These are phyloP conservation scores for Diaporthe citriasiana DNA, from an alignment of 2,329 filamentous ascomycete species.

Conservation along the genomic window DNA sequence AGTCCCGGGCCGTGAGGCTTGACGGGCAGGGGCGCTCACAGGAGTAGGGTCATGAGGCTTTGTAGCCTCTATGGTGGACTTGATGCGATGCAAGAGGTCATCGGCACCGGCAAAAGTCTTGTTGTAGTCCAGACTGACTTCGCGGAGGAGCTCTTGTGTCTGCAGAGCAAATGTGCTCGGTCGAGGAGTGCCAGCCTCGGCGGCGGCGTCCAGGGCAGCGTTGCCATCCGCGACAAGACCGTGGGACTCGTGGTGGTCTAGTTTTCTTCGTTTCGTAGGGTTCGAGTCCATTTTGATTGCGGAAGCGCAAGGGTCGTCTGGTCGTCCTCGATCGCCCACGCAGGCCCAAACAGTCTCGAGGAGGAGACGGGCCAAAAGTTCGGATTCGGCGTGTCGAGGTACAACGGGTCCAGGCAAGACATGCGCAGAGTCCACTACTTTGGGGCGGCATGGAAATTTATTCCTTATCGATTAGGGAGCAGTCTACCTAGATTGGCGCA, in stretches of 20 bases:
- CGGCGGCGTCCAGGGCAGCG: conserved; percentile 47
- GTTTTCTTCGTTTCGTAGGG: conserved; percentile 53
- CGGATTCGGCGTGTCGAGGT: not conserved
- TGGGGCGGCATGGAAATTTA: conserved; percentile 6
- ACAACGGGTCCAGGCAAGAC: not conserved
- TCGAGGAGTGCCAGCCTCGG: conserved; percentile 50
- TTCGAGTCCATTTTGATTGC: conserved; percentile 49
- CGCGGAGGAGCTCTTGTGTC: conserved; percentile 71
- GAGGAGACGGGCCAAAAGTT: not conserved
- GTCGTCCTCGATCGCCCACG: not conserved
- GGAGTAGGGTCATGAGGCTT: conserved; percentile 63
- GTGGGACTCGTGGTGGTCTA: conserved; percentile 46
- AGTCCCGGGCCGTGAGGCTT: not conserved
- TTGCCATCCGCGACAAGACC: conserved; percentile 34
- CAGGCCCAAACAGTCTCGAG: not conserved
- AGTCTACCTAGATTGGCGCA: not conserved
- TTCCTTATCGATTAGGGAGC: conserved; percentile 22
- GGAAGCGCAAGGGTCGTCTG: not conserved
- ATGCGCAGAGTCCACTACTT: not conserved
- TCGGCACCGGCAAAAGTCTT: conserved; percentile 64
- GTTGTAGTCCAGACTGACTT: conserved; percentile 66
- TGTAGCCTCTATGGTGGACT: conserved; percentile 66
- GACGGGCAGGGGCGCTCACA: conserved; percentile 56
- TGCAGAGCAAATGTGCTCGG: conserved; percentile 71
- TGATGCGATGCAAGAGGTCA: conserved; percentile 64